These are phyloP conservation scores for Excoecaria cochinchinensis DNA, from an alignment of 345 rosid species.

Conservation along the genomic window DNA sequence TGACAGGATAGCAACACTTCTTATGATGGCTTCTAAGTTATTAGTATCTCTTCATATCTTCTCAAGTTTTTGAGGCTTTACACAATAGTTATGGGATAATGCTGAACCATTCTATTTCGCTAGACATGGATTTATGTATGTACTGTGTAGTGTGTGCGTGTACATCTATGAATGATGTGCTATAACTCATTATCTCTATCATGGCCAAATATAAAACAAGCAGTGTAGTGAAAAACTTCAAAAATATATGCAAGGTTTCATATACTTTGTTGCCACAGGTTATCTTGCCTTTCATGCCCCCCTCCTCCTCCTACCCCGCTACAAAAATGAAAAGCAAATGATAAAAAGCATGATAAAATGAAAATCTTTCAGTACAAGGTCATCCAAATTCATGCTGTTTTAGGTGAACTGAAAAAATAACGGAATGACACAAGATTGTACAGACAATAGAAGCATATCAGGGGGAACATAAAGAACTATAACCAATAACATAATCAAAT, in stretches of 20 bases:
- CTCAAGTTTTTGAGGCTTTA: too few relatives aligned
- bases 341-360: not conserved
- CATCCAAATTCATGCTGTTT: constrained; percentile 1
- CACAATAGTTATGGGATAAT: too few relatives aligned
- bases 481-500: not conserved
- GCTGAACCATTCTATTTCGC: too few relatives aligned
- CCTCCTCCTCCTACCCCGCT: not conserved
- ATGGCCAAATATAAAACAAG: not conserved
- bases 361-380: not conserved
- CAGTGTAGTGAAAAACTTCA: not conserved
- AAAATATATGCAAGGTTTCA: not conserved
- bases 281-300: not conserved
- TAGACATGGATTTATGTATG: too few relatives aligned
- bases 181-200: not conserved
- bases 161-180: too few relatives aligned
- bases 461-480: not conserved
- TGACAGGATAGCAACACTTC: not conserved
- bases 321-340: not conserved
- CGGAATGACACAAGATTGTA: not conserved
- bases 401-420: not conserved
- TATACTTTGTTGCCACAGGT: not conserved
- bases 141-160: too few relatives aligned
- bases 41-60: not conserved
- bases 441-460: not conserved
- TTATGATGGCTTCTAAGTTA: not conserved